Base-by-base conservation (phyloP, 2,329 filamentous ascomycete genomes). In the Macroventuria anomochaeta region DNA sequence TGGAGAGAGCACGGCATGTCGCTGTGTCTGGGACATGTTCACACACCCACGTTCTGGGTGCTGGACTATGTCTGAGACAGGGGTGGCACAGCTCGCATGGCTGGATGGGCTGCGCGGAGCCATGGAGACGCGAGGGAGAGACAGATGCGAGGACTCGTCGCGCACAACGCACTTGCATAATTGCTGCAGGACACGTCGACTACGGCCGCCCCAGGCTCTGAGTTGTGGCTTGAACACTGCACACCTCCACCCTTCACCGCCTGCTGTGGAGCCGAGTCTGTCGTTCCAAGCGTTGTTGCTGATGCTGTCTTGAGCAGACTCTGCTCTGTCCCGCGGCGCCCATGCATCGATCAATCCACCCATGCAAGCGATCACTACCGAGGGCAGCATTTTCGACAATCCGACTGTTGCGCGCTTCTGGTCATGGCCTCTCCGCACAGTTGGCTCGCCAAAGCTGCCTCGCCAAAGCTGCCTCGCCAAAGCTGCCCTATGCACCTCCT, bases 401-500 rank as follows among this genome's bases (percentile, higher is more conserved):
- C 52, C 55, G 53, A 47, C 52, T 41, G 56, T 62, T 58, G 57
- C 56, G 57, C 57, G 46, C 61, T 58, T 59, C 61, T 38, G 32
- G 41, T 53, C 49, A 51, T 59, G 58, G 7, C 55, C 11, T 62
- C 64, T 67, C 64, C 62, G 59, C 64, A 67, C 48, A 56, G 54
- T 56, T 63, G 64, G 61, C 63, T 65, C 61, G 59, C 57, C 47
- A 56, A 56, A 51, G 38, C 46, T 46, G 46, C 52, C 52, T n/a
- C n/a, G n/a, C n/a, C 64, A 67, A 46, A 56, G 54, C 55, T 63
- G 64, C 59, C 63, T 65, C 61, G 59, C 57, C 47, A 56, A 56
- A 51, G 38, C 46, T 46, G 46, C 52, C 52, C 52, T 55, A 55
- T 55, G 52, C 52, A 50, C 52, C 34, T 38, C 5, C 46, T 55